Evolutionary conservation across 2,329 filamentous ascomycete genomes (phyloP).

Genomic region (Colletotrichum tabaci): DNA sequence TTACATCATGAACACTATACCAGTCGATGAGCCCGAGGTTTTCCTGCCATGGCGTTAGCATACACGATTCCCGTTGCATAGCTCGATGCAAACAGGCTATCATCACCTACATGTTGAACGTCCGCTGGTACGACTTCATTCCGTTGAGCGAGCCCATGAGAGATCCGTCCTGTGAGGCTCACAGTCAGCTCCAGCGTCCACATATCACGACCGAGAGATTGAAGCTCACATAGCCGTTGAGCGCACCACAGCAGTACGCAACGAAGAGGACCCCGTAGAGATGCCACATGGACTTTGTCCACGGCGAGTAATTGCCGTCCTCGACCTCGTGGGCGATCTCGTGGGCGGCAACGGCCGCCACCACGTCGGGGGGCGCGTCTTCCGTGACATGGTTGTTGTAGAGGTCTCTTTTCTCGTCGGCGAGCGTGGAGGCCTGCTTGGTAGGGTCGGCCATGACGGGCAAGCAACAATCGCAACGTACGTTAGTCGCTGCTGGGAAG

Average conservation of each 20-base stretch:
- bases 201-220: neutral
- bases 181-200: neutral
- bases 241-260: constrained; percentile 41
- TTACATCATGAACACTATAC: constrained; percentile 57
- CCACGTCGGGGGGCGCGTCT: constrained; percentile 17
- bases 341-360: constrained; percentile 30
- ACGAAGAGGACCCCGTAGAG: constrained; percentile 43
- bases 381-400: constrained; percentile 18
- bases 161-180: constrained; percentile 39
- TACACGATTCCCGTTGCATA: too few relatives aligned
- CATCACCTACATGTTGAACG: constrained; percentile 25
- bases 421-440: neutral
- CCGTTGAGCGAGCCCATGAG: constrained; percentile 48
- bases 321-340: constrained; percentile 41
- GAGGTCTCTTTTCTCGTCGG: constrained; percentile 21
- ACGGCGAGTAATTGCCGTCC: constrained; percentile 40
- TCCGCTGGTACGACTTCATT: constrained; percentile 46
- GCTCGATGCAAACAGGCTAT: neutral
- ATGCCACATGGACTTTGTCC: constrained; percentile 43
- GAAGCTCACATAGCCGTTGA: constrained; percentile 36
- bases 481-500: neutral
- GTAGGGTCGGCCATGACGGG: constrained; percentile 30
- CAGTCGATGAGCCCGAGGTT: constrained; percentile 35
- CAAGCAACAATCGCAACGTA: neutral
- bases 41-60: constrained; percentile 35